Evolutionary conservation across 192 early-diverging fungal species (phyloP).

Genomic region (Umbelopsis ramanniana): DNA sequence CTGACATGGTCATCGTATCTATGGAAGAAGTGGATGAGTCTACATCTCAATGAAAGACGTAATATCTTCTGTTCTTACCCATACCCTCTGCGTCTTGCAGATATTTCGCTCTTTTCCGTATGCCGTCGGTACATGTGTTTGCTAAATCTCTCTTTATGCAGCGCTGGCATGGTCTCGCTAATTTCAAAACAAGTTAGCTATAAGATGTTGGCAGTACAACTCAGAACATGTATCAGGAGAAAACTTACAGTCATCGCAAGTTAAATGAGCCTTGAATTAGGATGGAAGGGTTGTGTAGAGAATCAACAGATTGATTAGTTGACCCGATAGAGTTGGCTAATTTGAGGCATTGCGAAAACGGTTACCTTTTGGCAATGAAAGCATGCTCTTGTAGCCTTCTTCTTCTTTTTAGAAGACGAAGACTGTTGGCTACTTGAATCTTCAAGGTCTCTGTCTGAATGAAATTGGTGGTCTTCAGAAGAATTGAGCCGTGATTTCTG

Average conservation of each 20-base stretch:
- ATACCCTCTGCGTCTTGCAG: conserved; percentile 68
- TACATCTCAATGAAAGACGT: too few relatives aligned
- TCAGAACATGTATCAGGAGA: background rate
- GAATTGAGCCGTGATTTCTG: background rate
- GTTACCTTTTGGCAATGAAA: conserved; percentile 70
- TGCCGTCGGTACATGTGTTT: conserved; percentile 79
- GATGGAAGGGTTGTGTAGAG: background rate
- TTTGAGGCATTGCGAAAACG: too few relatives aligned
- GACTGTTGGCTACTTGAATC: background rate
- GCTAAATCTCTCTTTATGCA: conserved; percentile 84
- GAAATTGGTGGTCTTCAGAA: background rate
- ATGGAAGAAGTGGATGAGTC: background rate
- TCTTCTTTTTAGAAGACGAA: conserved; percentile 22
- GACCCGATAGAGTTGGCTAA: too few relatives aligned
- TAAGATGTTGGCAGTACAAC: background rate
- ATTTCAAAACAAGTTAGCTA: conserved; percentile 1
- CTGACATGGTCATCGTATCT: conserved; percentile 18
- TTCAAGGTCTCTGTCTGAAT: background rate
- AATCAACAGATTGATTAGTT: background rate
- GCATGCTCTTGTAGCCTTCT: conserved; percentile 49
- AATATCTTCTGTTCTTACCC: conserved; percentile 4
- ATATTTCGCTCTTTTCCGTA: conserved; percentile 92
- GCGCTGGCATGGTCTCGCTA: conserved; percentile 84
- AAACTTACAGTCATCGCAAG: conserved; percentile 71
- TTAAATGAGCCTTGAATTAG: conserved; percentile 60